Evolutionary conservation across 2,329 filamentous ascomycete species (phyloP), one percentile per base, ranked within the genome.

Genomic region (Teratosphaeriaceae sp.): DNA sequence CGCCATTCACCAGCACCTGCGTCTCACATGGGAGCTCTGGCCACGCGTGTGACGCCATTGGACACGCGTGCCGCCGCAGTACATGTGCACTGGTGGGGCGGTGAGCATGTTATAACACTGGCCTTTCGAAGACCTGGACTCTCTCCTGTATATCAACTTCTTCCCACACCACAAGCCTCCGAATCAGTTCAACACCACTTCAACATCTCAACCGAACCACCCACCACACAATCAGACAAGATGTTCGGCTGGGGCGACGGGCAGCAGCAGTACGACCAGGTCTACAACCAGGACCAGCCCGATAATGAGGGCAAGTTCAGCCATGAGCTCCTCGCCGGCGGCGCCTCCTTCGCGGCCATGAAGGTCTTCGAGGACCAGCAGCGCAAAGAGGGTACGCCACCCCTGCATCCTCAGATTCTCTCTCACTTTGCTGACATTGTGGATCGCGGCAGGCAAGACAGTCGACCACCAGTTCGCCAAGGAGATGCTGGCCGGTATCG

Each of bases 281-380:
- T 78, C 53, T 76, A 79, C 63, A 64, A 70, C 46, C 62, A 68
- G 40, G 60, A 68, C 47, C 60, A 65, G 44, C 59, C 64, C 31
- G 57, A 72, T 46, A 52, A 85, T 68, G 68, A 85, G 66, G 71
- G 75, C 55, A 76, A 76, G 60, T 68, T 85, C 59, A 76, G 76
- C 54, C 85, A 90, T 67, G 85, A 92, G 70, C 60, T 86, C 37
- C 62, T 89, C 43, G 85, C 81, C 51, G 84, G 84, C 49, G 86
- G 80, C 45, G 85, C 85, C 45, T 79, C 82, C 49, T 90, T 90
- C 61, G 82, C 79, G 51, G 86, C 80, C 56, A 84, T 90, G 76
- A 88, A 88, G 73, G 71, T 81, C 18, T 89, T 81, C 57, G 85
- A 89, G 68, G 81, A 88, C 64, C 72, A 77, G 56, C 83, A 88